Base-by-base conservation (phyloP, 352 stramenopile species). In the Hyaloperonospora arabidopsidis region DNA sequence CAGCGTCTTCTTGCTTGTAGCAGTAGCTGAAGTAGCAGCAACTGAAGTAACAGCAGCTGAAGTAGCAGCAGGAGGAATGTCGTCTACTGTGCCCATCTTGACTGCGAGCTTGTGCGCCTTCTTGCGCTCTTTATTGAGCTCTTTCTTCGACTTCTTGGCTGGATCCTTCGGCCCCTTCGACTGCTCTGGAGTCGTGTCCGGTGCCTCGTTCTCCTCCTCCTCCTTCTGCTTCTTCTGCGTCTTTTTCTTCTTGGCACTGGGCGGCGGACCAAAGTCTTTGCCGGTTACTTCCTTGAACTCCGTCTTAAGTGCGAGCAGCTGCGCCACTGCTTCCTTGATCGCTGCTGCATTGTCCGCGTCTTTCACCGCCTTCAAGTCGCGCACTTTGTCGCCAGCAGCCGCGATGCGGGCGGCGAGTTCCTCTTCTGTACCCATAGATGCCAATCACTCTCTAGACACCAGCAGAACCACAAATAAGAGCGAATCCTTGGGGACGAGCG, bases 51-150 rank as follows among this genome's bases (percentile, higher is more conserved):
- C 49, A 13, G 56, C 54, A 25, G 54, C 56, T n/a, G 49, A 49
- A 2, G 52, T 47, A 5, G 54, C 60, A 23, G 45, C 59, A 6
- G 59, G 45, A 2, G 57, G 51, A 1, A 53, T 57, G 18, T 56
- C 46, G 25, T 46, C 57, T 2, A 44, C 52, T 10, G 63, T 72
- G 29, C 74, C 74, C 39, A 61, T 54, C 73, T 92, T 92, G 35
- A 84, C 34, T n/a, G 77, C 74, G 6, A 72, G 63, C 59, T 93
- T 93, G 46, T 85, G 70, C 14, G 76, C 79, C 61, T 93, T 93
- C 76, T 93, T 93, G 54, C 73, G 74, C 67, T 93, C 82, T 68
- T 93, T 93, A 70, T 90, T 93, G 13, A 93, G 69, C 65, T 93
- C 77, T 70, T 93, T 93, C 71, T 93, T 93, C 57, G 74, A 86